phyloP scores from a whole-genome alignment of 805 yeast genomes.

The Priceomyces fermenticarens region DNA sequence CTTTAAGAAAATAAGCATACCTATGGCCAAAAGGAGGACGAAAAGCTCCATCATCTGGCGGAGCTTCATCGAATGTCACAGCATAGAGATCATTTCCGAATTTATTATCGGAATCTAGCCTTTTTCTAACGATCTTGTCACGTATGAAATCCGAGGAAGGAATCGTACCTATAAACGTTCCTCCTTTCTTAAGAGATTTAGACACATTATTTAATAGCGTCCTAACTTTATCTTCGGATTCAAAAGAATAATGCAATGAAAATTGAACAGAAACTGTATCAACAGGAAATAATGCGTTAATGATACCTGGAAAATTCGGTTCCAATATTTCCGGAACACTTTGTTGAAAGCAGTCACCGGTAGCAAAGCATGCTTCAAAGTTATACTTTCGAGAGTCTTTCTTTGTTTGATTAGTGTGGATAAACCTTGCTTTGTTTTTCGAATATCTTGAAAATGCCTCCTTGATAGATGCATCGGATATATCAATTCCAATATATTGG shows the following conservation, averaged over 20 bases:
- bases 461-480: slow-evolving; percentile 80
- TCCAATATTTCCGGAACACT: slow-evolving; percentile 65
- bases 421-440: slow-evolving; percentile 44
- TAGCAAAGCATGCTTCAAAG: slow-evolving; percentile 81
- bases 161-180: slow-evolving; percentile 88
- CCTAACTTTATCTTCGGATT: slow-evolving; percentile 75
- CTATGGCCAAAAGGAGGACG: slow-evolving; percentile 77
- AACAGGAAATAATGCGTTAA: slow-evolving; percentile 70
- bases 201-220: slow-evolving; percentile 72
- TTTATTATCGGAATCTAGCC: slow-evolving; percentile 46
- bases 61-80: slow-evolving; percentile 74
- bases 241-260: slow-evolving; percentile 93
- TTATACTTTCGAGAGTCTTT: slow-evolving; percentile 46
- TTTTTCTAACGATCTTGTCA: slow-evolving; percentile 53
- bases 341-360: slow-evolving; percentile 86
- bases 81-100: slow-evolving; percentile 88
- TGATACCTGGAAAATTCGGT: slow-evolving; percentile 55
- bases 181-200: slow-evolving; percentile 73
- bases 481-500: slow-evolving; percentile 87
- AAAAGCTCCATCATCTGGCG: slow-evolving; percentile 74
- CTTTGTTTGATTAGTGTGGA: slow-evolving; percentile 19
- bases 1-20: slow-evolving; percentile 78
- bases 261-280: slow-evolving; percentile 90
- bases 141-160: slow-evolving; percentile 86
- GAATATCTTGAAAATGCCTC: slow-evolving; percentile 80